These are phyloP conservation scores for Aurantiochytrium sp. DNA, from an alignment of 108 stramenopile species.

Conservation along the genomic window DNA sequence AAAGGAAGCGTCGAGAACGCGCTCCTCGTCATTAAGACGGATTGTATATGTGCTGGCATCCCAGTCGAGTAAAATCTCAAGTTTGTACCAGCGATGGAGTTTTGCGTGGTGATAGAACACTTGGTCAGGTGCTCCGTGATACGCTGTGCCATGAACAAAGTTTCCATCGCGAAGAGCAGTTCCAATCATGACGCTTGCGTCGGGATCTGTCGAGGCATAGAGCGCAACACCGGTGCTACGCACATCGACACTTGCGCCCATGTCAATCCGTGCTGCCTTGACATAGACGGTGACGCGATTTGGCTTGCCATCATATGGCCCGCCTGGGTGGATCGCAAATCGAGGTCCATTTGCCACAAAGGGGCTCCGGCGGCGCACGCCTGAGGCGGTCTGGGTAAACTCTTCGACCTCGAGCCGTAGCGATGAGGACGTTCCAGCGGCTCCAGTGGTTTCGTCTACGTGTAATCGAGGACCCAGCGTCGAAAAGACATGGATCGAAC, in stretches of 20 bases:
- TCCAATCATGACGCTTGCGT: conserved; percentile 48
- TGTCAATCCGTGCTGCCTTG: background rate
- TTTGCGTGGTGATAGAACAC: conserved; percentile 5
- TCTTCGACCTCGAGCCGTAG: background rate
- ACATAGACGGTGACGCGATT: background rate
- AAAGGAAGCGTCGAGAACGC: conserved; percentile 35
- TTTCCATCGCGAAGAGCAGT: conserved; percentile 39
- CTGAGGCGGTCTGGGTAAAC: background rate
- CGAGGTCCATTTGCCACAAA: conserved; percentile 10
- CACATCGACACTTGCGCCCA: background rate
- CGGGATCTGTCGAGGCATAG: background rate
- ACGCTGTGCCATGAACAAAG: conserved; percentile 46
- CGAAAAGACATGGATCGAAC: conserved; percentile 24
- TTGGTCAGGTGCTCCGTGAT: conserved; percentile 41
- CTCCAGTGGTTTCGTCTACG: conserved; percentile 34
- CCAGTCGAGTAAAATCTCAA: conserved; percentile 69
- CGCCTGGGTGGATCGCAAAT: background rate
- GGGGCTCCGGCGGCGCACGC: background rate
- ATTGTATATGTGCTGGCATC: conserved; percentile 42
- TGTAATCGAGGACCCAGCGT: conserved; percentile 19
- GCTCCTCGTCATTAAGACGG: conserved; percentile 50
- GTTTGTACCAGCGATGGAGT: conserved; percentile 61
- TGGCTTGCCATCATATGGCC: background rate
- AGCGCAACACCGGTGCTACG: background rate
- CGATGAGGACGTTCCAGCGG: conserved; percentile 20